Conservation (phyloP, 192 early-diverging fungal genomes). For the Coemansia sp. region DNA sequence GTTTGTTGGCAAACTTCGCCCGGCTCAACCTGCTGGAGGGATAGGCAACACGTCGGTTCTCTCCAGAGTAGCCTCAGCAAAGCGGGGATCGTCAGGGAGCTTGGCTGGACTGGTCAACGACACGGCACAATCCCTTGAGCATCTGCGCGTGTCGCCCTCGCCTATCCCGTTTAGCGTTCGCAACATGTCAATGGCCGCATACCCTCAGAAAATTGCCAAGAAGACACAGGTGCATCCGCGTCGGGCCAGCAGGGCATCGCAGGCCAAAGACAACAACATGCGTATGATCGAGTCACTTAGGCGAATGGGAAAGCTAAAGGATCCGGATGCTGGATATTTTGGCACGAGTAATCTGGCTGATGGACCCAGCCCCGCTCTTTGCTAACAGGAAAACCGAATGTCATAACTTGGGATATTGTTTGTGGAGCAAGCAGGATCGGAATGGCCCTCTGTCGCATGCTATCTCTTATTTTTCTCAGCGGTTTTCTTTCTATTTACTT, state of each 20-base stretch:
- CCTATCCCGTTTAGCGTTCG: constrained; percentile 23
- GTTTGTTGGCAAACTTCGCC: constrained; percentile 36
- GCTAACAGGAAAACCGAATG: background rate
- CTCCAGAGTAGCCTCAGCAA: background rate
- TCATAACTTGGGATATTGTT: no score
- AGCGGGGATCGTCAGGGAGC: background rate
- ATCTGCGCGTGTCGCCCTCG: constrained; percentile 21
- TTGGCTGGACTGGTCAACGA: constrained; percentile 2
- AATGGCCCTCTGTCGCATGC: no score
- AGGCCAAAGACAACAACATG: constrained; percentile 24
- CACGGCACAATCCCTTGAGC: constrained; percentile 1
- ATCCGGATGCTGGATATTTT: background rate
- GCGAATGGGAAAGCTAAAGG: constrained; percentile 49
- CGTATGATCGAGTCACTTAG: constrained; percentile 52
- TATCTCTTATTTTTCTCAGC: no score
- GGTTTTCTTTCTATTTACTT: no score
- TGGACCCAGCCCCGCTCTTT: background rate
- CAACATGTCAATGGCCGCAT: constrained; percentile 17
- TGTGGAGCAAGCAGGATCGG: no score
- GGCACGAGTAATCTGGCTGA: background rate
- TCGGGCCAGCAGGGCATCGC: constrained; percentile 18
- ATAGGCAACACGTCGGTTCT: background rate
- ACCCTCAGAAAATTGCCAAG: constrained; percentile 44
- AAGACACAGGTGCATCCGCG: constrained; percentile 31
- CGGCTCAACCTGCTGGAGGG: background rate